Base-by-base conservation (phyloP, 106 monocot genomes). In the Dendrobium officinale region DNA sequence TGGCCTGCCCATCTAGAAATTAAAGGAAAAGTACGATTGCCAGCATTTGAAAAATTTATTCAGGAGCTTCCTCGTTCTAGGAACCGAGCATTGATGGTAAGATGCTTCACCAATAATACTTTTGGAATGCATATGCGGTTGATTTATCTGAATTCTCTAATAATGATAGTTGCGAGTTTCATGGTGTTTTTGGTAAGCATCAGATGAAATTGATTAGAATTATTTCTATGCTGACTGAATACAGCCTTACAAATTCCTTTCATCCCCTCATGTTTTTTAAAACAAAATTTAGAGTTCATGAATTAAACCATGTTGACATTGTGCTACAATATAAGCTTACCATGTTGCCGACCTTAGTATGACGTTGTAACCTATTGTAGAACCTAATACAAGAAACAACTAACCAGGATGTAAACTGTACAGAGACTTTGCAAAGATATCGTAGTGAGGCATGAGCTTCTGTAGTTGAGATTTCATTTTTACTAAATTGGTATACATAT, bases 41-140 rank as follows among this genome's bases (percentile, higher is more conserved):
- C 88, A 29, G 94, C 91, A 59, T 94, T 94, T 94, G 94, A 94
- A 89, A 91, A 89, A 80, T 94, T 83, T 83, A 83, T 94, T 79
- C 91, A 94, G 83, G 94, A 94, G 51, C 89, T 94, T 83, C 94
- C 88, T 70, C 91, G 89, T 44, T 94, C 91, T 82, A 87, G 91
- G 18, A 94, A 67, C 64, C 89, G 94, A 42, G 79, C 87, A 83
- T 77, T 94, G 80, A 91, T 89, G 94, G 94, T 94, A 84, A 76
- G 75, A 3, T 47, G 49, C 11, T 76, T 48, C 45, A 48, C 76
- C 76, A 49, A 9, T 76, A 76, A 47, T 75, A 27, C 13, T 49
- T 76, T 76, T 76, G 49, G 22, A 26, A 26, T 76, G 49, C 6
- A 2, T 76, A 51, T 51, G 22, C 19, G 22, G 22, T 0, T 22